Conservation (phyloP, 2,329 filamentous ascomycete genomes). For the Zarea fungicola region DNA sequence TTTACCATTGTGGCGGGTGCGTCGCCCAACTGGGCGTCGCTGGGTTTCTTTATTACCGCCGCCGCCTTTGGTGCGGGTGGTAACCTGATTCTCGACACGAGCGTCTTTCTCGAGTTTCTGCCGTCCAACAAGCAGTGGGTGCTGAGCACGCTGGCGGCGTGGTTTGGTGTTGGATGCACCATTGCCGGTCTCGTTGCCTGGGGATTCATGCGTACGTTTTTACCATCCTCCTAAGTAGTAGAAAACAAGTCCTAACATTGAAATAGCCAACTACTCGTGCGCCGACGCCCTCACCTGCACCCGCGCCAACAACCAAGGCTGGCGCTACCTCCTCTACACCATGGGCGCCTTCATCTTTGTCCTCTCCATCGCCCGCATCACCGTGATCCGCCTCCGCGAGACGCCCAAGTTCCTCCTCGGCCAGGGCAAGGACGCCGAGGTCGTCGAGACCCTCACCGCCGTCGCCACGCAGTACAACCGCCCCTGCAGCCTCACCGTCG, state of each 20-base stretch:
- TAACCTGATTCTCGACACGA: conserved; percentile 59
- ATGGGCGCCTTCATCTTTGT: conserved; percentile 39
- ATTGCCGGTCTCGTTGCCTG: conserved; percentile 45
- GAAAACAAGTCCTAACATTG: too few species aligned
- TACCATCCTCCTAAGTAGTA: too few species aligned
- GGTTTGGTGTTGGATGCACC: conserved; percentile 46
- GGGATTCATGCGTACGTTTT: conserved; percentile 42
- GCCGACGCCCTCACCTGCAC: conserved; percentile 33
- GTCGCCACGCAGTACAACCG: conserved; percentile 35
- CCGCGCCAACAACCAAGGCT: conserved; percentile 41
- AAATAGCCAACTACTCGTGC: conserved; percentile 22
- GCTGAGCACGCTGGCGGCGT: conserved; percentile 52
- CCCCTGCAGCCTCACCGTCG: conserved; percentile 34
- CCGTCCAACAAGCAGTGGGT: conserved; percentile 57
- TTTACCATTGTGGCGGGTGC: conserved; percentile 60
- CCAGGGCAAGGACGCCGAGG: conserved; percentile 44
- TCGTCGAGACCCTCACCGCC: conserved; percentile 37
- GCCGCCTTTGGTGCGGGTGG: conserved; percentile 58
- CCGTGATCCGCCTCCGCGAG: conserved; percentile 50
- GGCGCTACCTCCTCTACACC: conserved; percentile 44
- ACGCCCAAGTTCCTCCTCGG: conserved; percentile 56
- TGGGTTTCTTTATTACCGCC: conserved; percentile 57
- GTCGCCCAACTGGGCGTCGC: conserved; percentile 55
- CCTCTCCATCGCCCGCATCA: conserved; percentile 48
- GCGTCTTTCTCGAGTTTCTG: conserved; percentile 42